phyloP scores from a whole-genome alignment of 768 basidiomycete species.

The Chalciporus pseudorubinellus region DNA sequence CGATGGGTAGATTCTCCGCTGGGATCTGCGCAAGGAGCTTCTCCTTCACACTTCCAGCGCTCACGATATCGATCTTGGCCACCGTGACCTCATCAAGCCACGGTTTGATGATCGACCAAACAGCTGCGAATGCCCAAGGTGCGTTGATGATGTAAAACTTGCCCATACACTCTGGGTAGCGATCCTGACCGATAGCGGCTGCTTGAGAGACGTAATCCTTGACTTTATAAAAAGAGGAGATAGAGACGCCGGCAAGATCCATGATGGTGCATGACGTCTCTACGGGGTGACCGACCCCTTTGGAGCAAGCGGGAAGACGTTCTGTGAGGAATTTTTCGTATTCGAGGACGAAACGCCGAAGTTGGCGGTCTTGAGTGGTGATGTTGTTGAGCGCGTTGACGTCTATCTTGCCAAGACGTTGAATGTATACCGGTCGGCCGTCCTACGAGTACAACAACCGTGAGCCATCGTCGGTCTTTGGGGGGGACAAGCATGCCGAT shows the following conservation, averaged over 20 bases:
- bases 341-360: slow-evolving; percentile 85
- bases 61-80: slow-evolving; percentile 88
- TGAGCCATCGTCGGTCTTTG: too few relatives aligned
- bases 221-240: slow-evolving; percentile 84
- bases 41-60: slow-evolving; percentile 62
- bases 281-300: slow-evolving; percentile 75
- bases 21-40: slow-evolving; percentile 81
- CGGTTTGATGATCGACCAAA: slow-evolving; percentile 86
- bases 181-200: slow-evolving; percentile 78
- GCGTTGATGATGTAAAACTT: slow-evolving; percentile 99
- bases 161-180: slow-evolving; percentile 94
- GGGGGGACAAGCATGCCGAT: too few relatives aligned
- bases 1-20: slow-evolving; percentile 76
- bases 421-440: slow-evolving; percentile 93
- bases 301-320: slow-evolving; percentile 79
- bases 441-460: slow-evolving; percentile 58
- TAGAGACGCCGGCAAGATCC: slow-evolving; percentile 70
- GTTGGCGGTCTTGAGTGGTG: slow-evolving; percentile 85
- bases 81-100: slow-evolving; percentile 97
- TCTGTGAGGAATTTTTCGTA: slow-evolving; percentile 86
- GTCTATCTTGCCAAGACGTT: slow-evolving; percentile 88
- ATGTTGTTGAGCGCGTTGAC: slow-evolving; percentile 74
- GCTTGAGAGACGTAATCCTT: slow-evolving; percentile 87
- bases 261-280: slow-evolving; percentile 98
- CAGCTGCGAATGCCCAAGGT: slow-evolving; percentile 86